Percentiles rank a stretch among this genome's conserved stretches.
Conservation (phyloP, 495 filamentous ascomycete species). For the Aspergillus saccharolyticus region DNA sequence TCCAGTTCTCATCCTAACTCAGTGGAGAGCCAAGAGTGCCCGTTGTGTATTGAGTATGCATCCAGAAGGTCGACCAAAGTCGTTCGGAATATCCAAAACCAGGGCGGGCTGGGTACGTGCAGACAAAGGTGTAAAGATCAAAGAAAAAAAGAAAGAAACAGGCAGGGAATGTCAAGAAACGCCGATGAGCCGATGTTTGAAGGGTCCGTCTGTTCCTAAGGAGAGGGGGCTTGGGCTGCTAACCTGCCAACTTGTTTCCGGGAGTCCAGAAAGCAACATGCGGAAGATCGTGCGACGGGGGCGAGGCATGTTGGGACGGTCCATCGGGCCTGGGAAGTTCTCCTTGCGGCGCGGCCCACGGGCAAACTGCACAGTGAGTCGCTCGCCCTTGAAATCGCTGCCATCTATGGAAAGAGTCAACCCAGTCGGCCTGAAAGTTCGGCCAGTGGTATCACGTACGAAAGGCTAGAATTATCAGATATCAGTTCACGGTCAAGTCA, state of each 20-base stretch:
- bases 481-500: constrained; percentile 15
- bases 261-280: constrained; percentile 96
- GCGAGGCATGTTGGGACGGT: constrained; percentile 74
- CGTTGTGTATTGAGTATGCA: background rate
- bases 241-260: constrained; percentile 99
- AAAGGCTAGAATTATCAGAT: constrained; percentile 42
- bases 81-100: background rate
- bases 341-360: constrained; percentile 88
- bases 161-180: constrained; percentile 12
- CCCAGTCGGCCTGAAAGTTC: constrained; percentile 2
- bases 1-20: background rate
- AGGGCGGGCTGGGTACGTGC: background rate
- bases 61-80: constrained; percentile 16
- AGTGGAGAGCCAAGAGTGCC: background rate
- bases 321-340: constrained; percentile 56
- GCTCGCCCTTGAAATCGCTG: constrained; percentile 95
- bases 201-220: constrained; percentile 35
- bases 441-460: constrained; percentile 38
- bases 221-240: constrained; percentile 64
- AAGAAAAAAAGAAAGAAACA: constrained; percentile 15
- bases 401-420: constrained; percentile 61
- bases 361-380: constrained; percentile 95
- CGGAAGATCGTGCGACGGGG: constrained; percentile 90
- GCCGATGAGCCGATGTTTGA: constrained; percentile 14
- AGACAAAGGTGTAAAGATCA: constrained; percentile 12